These are phyloP conservation scores for Centella asiatica DNA, from an alignment of 129 eudicot genomes.

Conservation along the genomic window DNA sequence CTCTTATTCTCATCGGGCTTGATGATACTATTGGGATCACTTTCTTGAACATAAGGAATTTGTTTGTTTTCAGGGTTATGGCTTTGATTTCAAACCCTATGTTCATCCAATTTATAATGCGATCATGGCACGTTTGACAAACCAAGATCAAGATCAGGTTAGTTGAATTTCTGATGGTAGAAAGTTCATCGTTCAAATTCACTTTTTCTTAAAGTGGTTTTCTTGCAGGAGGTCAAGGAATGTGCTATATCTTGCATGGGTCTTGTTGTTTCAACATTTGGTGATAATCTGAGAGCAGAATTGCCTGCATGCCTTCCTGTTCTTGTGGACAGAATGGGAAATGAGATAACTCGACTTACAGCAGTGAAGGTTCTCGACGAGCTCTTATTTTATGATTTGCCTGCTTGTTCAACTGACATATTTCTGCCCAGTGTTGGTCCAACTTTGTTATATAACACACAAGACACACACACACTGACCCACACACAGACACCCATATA, in stretches of 20 bases:
- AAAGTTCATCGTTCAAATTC: neutral
- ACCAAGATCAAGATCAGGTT: slow-evolving; percentile 99
- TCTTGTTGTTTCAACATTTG: slow-evolving; percentile 89
- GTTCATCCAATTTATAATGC: slow-evolving; percentile 88
- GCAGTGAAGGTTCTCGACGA: slow-evolving; percentile 81
- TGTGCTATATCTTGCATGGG: slow-evolving; percentile 99
- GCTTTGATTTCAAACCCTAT: slow-evolving; percentile 87
- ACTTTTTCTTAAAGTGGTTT: slow-evolving; percentile 14
- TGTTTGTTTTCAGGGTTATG: slow-evolving; percentile 33
- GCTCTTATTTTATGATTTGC: neutral
- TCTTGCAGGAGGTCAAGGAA: slow-evolving; percentile 88
- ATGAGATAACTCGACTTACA: slow-evolving; percentile 95
- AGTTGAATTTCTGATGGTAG: slow-evolving; percentile 2
- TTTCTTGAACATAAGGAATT: slow-evolving; percentile 6
- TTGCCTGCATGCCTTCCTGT: slow-evolving; percentile 92
- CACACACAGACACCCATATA: too few species aligned
- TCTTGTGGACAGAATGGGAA: slow-evolving; percentile 97
- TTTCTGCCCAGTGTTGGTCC: neutral
- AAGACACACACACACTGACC: too few species aligned
- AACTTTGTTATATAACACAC: neutral
- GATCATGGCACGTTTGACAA: slow-evolving; percentile 89
- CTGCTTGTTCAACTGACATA: neutral
- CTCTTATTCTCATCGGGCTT: slow-evolving; percentile 2
- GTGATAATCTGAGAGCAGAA: slow-evolving; percentile 72
- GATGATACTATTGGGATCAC: neutral